Conservation (phyloP, 2,329 filamentous ascomycete genomes). For the Fusarium denticulatum region DNA sequence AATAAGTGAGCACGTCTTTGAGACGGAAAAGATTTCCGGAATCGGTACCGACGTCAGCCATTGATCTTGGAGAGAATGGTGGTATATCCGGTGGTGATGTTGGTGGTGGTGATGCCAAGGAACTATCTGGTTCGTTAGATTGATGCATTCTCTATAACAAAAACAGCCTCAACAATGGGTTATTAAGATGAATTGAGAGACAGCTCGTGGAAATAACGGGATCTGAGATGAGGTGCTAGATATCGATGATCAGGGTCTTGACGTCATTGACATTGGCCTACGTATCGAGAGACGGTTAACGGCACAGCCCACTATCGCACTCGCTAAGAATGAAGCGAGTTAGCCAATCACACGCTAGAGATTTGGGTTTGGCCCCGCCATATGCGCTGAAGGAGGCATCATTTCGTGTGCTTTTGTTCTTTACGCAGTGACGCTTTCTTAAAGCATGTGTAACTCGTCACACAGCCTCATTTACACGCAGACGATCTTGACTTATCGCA, state of each 20-base stretch:
- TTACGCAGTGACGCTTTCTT: not conserved
- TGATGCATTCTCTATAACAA: not conserved
- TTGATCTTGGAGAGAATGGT: not conserved
- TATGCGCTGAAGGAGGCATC: not conserved
- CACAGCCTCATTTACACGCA: constrained; percentile 1
- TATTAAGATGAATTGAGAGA: not conserved
- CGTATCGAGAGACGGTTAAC: constrained; percentile 11
- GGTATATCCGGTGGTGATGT: not conserved
- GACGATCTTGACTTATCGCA: no score
- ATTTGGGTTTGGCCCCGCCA: not conserved
- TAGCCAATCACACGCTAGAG: not conserved
- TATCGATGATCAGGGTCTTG: not conserved
- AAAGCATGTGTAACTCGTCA: not conserved
- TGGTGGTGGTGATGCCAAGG: constrained; percentile 4
- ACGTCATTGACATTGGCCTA: constrained; percentile 20
- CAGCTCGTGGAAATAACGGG: not conserved
- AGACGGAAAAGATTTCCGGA: constrained; percentile 13
- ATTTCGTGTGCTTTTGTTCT: not conserved
- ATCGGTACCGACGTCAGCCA: constrained; percentile 15
- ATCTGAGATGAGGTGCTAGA: constrained; percentile 6
- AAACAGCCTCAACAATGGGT: not conserved
- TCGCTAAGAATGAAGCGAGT: not conserved
- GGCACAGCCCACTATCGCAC: constrained; percentile 14
- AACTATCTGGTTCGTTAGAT: not conserved
- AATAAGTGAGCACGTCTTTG: constrained; percentile 16